Base-by-base conservation (phyloP, 1,139 yeast genomes). In the Zhuliangozyma blackwelliae region DNA sequence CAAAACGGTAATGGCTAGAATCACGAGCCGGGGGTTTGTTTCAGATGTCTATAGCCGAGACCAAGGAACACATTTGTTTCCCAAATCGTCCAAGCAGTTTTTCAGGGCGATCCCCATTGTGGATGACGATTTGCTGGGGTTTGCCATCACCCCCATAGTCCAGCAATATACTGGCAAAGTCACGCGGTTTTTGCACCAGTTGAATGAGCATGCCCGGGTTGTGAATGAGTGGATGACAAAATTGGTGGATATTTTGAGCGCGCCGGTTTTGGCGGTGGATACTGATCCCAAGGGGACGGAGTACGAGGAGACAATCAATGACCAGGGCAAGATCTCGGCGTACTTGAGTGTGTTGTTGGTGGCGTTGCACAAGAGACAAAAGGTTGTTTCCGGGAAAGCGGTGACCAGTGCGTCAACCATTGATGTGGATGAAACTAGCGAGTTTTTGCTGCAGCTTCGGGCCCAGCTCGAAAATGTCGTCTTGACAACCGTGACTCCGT, bases 201-300 rank as follows among this genome's bases (percentile, higher is more conserved):
- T 87, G 33, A 82, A 87, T 49, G 43, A 45, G 0, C 95, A 88
- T 46, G 75, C 86, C 0, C 50, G 50, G 1, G 60, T 73, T 10
- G 68, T 85, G 25, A 82, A 82, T 48, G 57, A 55, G 5, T 76
- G 89, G 77, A 56, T 79, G 41, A 53, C 53, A 1, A 64, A 71
- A 11, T 59, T 88, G 38, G 52, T 65, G 9, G 51, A 50, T 1
- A 58, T 80, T 11, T 65, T 81, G 42, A 57, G 62, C 37, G 66
- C 63, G 35, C 80, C 73, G 7, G 63, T 78, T 27, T 63, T 62
- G 43, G 55, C 62, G 2, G 68, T 65, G 28, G 72, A 70, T 11
- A 65, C 67, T 35, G 68, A 68, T 36, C 81, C 83, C 2, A 79
- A 79, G 41, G 95, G 94, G 13, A 86, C 79, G 38, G 97, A 89